Evolutionary conservation across 1,284 basidiomycete genomes (phyloP).

Genomic region (Irpex rosettiformis): DNA sequence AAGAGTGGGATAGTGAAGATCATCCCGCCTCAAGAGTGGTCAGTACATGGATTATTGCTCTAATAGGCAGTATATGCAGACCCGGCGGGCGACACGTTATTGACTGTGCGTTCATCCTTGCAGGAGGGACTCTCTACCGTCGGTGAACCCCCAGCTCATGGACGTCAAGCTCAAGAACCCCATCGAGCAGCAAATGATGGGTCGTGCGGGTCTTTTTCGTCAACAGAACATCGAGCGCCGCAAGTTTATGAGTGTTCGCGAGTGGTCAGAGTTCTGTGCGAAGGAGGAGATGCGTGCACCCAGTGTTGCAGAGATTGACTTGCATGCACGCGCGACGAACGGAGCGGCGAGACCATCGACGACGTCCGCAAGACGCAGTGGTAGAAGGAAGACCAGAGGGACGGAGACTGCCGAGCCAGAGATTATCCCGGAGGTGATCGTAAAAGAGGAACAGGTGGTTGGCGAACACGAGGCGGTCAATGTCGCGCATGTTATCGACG

Average conservation of each 20-base stretch:
- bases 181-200: conserved; percentile 91
- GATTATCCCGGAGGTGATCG: conserved; percentile 29
- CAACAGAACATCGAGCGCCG: conserved; percentile 90
- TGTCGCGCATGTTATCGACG: conserved; percentile 10
- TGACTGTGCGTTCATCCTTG: conserved; percentile 10
- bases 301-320: conserved; percentile 62
- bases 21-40: conserved; percentile 93
- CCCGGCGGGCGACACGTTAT: not conserved
- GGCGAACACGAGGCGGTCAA: conserved; percentile 18
- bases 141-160: conserved; percentile 65
- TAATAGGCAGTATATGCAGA: not conserved
- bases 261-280: conserved; percentile 82
- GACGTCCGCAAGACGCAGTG: conserved; percentile 19
- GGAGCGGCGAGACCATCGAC: conserved; percentile 14
- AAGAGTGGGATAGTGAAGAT: conserved; percentile 91
- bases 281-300: conserved; percentile 68
- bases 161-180: conserved; percentile 78
- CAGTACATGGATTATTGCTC: conserved; percentile 26
- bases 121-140: conserved; percentile 72
- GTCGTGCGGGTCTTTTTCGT: conserved; percentile 83
- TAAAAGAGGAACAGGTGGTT: conserved; percentile 35
- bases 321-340: conserved; percentile 43
- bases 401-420: conserved; percentile 34
- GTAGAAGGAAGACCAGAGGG: conserved; percentile 25
- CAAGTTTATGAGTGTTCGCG: conserved; percentile 76